Evolutionary conservation across 2,329 filamentous ascomycete species (phyloP), one percentile per base, ranked within the genome.

Genomic region (Colletotrichum magnum): DNA sequence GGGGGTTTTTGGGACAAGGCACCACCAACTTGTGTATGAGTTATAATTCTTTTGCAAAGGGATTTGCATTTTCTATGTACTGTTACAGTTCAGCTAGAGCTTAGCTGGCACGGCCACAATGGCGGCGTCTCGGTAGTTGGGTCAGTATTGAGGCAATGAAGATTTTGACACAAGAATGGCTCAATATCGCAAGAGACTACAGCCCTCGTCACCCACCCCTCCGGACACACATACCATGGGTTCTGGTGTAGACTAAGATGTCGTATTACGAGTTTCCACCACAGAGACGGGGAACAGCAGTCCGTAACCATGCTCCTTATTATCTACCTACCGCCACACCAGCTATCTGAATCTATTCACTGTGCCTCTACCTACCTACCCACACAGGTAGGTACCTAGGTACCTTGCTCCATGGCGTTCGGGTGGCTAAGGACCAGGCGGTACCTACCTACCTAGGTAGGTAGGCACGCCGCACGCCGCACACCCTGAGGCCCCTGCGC

Each of bases 21-120:
- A 64, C 47, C 32, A 63, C 47, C 24, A 63, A 56, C 64, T 68
- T 68, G 63, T 70, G 64, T 70, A 68, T 64, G 68, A 70, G 58
- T 70, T 68, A 64, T 70, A 68, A 68, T 70, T 68, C 48, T 64
- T 62, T 65, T 57, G 64, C 68, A 68, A 70, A 68, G 64, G 64
- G 52, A 70, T 68, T 68, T 70, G 68, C 68, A 70, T 68, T 59
- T 70, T 45, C 58, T 70, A 70, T 70, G 68, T 70, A 68, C 59
- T 63, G 64, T 58, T 64, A 70, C 39, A 68, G 64, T 68, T 68
- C 64, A 58, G 64, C 68, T 58, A 69, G 24, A 52, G 62, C 47
- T 52, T 56, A 61, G 67, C 67, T 57, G 68, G n/a, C 16, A 58
- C 26, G 52, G 58, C 53, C 48, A 54, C 32, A n/a, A 54, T 58